Conservation (phyloP, 345 rosid genomes). For the Pseudoturritis turrita region DNA sequence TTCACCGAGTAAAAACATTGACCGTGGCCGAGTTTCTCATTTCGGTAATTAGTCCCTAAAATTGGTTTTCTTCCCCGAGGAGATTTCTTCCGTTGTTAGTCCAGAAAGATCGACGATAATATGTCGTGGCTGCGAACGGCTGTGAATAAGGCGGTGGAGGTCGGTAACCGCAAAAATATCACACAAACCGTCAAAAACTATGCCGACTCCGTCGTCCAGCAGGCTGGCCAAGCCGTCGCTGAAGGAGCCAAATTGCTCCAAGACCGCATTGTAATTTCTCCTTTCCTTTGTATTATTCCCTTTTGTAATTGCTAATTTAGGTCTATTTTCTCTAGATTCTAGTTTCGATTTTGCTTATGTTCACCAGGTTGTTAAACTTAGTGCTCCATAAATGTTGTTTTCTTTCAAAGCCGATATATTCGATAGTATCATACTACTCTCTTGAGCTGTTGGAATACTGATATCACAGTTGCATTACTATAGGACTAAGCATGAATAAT, state of each 20-base stretch:
- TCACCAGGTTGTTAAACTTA: neutral
- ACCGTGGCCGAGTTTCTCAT: conserved; percentile 15
- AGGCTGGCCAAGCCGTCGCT: conserved; percentile 94
- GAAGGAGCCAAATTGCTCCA: conserved; percentile 96
- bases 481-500: conserved; percentile 2
- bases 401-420: neutral
- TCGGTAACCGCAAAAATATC: conserved; percentile 85
- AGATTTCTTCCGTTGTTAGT: neutral
- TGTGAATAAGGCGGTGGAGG: conserved; percentile 93
- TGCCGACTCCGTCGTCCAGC: conserved; percentile 94
- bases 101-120: conserved; percentile 8
- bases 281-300: neutral
- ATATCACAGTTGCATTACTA: neutral
- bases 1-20: conserved; percentile 14
- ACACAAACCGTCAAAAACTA: conserved; percentile 83
- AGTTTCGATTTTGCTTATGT: neutral
- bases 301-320: neutral
- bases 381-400: neutral
- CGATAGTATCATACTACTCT: neutral
- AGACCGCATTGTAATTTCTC: conserved; percentile 74
- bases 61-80: conserved; percentile 1
- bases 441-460: neutral
- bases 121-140: conserved; percentile 93
- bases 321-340: neutral
- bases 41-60: neutral